A percentile compares a stretch with the other conserved stretches of the same genome.
Evolutionary conservation across 352 stramenopile genomes (phyloP).

Genomic region (Phytophthora podocarpi): DNA sequence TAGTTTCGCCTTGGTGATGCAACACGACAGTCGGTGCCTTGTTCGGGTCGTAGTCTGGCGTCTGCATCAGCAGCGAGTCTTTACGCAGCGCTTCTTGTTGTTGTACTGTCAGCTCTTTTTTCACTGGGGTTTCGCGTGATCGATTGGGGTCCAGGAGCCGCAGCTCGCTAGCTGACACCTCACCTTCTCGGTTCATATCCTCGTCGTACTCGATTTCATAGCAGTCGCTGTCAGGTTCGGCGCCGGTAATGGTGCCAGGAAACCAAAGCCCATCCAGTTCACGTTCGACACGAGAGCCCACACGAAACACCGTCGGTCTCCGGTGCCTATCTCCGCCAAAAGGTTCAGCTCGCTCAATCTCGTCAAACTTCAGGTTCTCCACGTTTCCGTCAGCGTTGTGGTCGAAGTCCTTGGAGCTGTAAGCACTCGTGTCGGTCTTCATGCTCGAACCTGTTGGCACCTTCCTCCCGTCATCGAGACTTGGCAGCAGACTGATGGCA

Average conservation of each 20-base stretch:
- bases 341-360: conserved; percentile 5
- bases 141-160: conserved; percentile 35
- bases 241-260: conserved; percentile 59
- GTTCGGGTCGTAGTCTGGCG: conserved; percentile 70
- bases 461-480: conserved; percentile 13
- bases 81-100: conserved; percentile 52
- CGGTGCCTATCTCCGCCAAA: conserved; percentile 28
- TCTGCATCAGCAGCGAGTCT: conserved; percentile 65
- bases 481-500: too few relatives aligned
- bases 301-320: conserved; percentile 24
- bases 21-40: conserved; percentile 75
- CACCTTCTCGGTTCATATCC: conserved; percentile 70
- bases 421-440: conserved; percentile 23
- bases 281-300: conserved; percentile 63
- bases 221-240: conserved; percentile 48
- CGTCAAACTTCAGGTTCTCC: conserved; percentile 26
- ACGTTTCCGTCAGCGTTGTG: conserved; percentile 15
- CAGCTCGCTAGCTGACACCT: conserved; percentile 61
- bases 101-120: conserved; percentile 30
- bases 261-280: conserved; percentile 85
- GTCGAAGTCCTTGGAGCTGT: conserved; percentile 12
- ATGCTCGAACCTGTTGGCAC: conserved; percentile 25
- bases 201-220: conserved; percentile 85
- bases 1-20: conserved; percentile 75
- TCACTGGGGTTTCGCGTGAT: conserved; percentile 7